Evolutionary conservation across 2,329 filamentous ascomycete genomes (phyloP), one percentile per base, ranked within the genome.

Genomic region (Aureobasidium sp.): DNA sequence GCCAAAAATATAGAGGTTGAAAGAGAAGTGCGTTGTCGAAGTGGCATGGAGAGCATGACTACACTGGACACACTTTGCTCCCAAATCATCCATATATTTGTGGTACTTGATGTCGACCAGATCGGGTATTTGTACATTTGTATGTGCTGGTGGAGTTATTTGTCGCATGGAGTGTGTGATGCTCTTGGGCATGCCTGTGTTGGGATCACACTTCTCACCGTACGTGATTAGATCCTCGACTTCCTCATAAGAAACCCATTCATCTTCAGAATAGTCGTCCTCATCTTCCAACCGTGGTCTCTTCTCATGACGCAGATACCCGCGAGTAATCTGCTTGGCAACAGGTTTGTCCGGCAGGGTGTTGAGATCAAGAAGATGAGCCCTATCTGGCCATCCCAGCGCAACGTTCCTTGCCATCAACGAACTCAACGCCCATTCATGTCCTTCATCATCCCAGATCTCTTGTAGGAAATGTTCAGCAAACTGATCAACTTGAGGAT

Each of bases 131-230:
- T 1, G 20, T n/a, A 27, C 1, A 18, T 15, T 13, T 6, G 13
- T 20, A 18, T 15, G 36, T 20, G 9, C 5, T 23, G 15, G 8
- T 18, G 51, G 10, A 23, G 23, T 6, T 25, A 23, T 8, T 54
- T 2, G n/a, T 20, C 11, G 33, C n/a, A 20, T 36, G 6, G 8
- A 16, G 6, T 54, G 51, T 18, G 23, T n/a, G 29, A 54, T 40
- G 33, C 51, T 40, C 27, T 40, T 54, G 4, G 51, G 51, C 33
- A 54, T 20, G 3, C 13, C 13, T 23, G 51, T 54, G 8, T 54
- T n/a, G 9, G 51, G n/a, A 38, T 54, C 51, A 16, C 51, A 54
- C n/a, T n/a, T 31, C 51, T 54, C 51, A 23, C 51, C 51, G 23
- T 54, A 54, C 2, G 31, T 54, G n/a, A 40, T 27, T 18, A 40